These are phyloP conservation scores for Piloderma croceum DNA, from an alignment of 768 basidiomycete genomes.

Conservation along the genomic window DNA sequence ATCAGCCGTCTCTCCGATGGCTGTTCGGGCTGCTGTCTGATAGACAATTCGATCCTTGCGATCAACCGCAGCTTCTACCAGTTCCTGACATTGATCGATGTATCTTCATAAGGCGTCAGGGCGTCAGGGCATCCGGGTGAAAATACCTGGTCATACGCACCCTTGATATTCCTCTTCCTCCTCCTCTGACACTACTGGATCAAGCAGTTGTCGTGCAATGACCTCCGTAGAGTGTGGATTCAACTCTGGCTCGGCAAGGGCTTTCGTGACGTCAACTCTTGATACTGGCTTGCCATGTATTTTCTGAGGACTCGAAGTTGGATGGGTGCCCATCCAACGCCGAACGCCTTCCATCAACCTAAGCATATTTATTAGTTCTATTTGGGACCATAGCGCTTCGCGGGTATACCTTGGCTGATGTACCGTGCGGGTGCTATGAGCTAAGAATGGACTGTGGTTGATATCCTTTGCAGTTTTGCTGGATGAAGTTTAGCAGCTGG, in stretches of 20 bases:
- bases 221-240: slow-evolving; percentile 50
- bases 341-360: slow-evolving; percentile 78
- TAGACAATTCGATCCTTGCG: slow-evolving; percentile 53
- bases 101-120: slow-evolving; percentile 40
- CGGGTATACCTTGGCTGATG: slow-evolving; percentile 34
- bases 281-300: slow-evolving; percentile 30
- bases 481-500: slow-evolving; percentile 1
- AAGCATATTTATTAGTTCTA: slow-evolving; percentile 7
- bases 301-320: slow-evolving; percentile 37
- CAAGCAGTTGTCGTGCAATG: slow-evolving; percentile 51
- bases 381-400: slow-evolving; percentile 33
- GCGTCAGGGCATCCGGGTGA: not conserved
- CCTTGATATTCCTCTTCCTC: slow-evolving; percentile 73
- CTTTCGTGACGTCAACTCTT: slow-evolving; percentile 32
- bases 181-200: slow-evolving; percentile 56
- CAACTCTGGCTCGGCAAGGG: slow-evolving; percentile 23
- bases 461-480: slow-evolving; percentile 69
- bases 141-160: slow-evolving; percentile 29
- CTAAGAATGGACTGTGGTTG: slow-evolving; percentile 71
- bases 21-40: slow-evolving; percentile 44
- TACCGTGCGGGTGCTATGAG: slow-evolving; percentile 39
- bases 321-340: slow-evolving; percentile 65
- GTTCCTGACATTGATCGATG: slow-evolving; percentile 67
- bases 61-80: slow-evolving; percentile 51
- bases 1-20: slow-evolving; percentile 32